phyloP scores from a whole-genome alignment of 106 monocot species.

The Amphibolis antarctica region DNA sequence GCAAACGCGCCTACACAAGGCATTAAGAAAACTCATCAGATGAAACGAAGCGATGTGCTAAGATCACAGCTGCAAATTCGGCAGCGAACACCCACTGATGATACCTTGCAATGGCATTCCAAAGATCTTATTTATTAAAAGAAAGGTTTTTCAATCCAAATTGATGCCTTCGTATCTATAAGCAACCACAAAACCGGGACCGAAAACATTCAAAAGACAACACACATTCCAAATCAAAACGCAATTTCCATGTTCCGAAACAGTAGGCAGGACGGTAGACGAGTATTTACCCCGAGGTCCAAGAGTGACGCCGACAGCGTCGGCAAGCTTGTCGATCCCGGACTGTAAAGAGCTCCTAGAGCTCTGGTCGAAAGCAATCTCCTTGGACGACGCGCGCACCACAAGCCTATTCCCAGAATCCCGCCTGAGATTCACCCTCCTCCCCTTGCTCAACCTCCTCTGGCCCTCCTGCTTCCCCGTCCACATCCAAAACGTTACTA shows the following conservation, averaged over 20 bases:
- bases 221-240: neutral
- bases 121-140: no score
- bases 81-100: no score
- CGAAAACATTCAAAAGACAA: no score
- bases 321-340: constrained; percentile 89
- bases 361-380: constrained; percentile 77
- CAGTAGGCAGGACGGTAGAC: neutral
- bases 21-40: neutral
- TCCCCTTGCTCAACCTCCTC: constrained; percentile 16
- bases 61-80: no score
- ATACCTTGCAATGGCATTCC: no score
- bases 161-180: no score
- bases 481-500: neutral
- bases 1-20: neutral
- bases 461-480: constrained; percentile 8
- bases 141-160: no score
- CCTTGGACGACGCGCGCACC: constrained; percentile 64
- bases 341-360: constrained; percentile 67
- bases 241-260: neutral
- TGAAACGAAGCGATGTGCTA: no score
- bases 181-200: no score
- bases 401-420: constrained; percentile 14
- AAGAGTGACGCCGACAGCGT: constrained; percentile 91
- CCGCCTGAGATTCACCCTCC: constrained; percentile 14
- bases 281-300: constrained; percentile 65